A percentile compares a stretch with the other conserved stretches of the same genome.
phyloP scores from a whole-genome alignment of 192 early-diverging fungal species.

The Umbelopsis sp. region DNA sequence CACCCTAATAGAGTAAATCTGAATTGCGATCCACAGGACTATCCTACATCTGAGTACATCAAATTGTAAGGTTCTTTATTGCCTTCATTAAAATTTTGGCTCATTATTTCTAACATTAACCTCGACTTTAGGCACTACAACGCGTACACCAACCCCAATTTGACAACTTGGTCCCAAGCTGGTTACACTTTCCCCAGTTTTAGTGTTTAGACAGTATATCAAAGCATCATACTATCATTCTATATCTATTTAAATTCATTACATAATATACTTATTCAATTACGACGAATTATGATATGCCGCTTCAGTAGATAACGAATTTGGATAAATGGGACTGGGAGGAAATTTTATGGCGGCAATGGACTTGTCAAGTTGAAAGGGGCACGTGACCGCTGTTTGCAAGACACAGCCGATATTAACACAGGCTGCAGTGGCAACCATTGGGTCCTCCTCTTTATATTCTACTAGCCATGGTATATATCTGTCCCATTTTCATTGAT shows the following conservation, averaged over 20 bases:
- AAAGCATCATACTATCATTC: background rate
- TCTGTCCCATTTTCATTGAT: background rate
- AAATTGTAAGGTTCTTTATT: background rate
- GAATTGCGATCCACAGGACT: constrained; percentile 10
- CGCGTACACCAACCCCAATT: constrained; percentile 14
- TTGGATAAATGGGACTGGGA: no score
- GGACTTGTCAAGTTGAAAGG: no score
- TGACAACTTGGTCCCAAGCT: constrained; percentile 4
- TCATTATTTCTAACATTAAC: background rate
- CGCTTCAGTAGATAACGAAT: background rate
- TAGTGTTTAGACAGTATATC: background rate
- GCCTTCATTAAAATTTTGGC: background rate
- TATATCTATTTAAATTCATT: background rate
- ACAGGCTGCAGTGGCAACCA: background rate
- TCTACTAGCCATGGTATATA: constrained; percentile 15
- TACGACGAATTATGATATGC: background rate
- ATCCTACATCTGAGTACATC: constrained; percentile 7
- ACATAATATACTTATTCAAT: background rate
- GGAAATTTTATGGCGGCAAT: no score
- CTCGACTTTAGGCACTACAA: constrained; percentile 1
- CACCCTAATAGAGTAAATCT: constrained; percentile 8
- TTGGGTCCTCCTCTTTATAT: constrained; percentile 14
- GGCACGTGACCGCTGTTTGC: background rate
- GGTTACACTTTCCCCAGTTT: constrained; percentile 11
- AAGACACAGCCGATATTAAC: background rate